Evolutionary conservation across 139 green algal species (phyloP).

Genomic region (Microglena sp.): DNA sequence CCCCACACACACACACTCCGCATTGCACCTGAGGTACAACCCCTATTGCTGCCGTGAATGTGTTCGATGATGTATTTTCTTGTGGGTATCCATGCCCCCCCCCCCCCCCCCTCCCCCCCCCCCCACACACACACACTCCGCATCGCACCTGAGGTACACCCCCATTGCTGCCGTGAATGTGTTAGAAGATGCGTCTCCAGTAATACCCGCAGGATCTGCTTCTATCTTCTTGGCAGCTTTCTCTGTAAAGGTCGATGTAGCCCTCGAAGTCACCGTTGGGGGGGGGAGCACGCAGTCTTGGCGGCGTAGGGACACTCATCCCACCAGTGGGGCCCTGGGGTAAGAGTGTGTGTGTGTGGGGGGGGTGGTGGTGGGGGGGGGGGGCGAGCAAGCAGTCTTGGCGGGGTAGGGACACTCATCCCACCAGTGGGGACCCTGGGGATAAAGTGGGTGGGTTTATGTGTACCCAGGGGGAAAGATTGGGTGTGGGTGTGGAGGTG

Average conservation of each 20-base stretch:
- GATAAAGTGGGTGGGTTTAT: no score
- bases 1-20: no score
- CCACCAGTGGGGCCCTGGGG: constrained; percentile 2
- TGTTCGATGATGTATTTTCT: no score
- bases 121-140: no score
- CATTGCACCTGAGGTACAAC: no score
- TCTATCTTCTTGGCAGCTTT: constrained; percentile 6
- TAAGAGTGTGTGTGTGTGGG: no score
- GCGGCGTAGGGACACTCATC: constrained; percentile 19
- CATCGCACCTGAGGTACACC: constrained; percentile 41
- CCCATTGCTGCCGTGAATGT: constrained; percentile 39
- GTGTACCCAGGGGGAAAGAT: no score
- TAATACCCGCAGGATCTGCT: constrained; percentile 17
- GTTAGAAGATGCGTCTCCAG: constrained; percentile 45
- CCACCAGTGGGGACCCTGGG: constrained; percentile 47
- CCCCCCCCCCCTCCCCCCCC: no score
- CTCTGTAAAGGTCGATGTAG: constrained; percentile 26
- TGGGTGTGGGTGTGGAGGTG: no score
- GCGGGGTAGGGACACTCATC: constrained; percentile 34
- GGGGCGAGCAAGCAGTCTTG: not conserved
- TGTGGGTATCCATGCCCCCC: no score
- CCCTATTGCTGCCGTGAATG: no score
- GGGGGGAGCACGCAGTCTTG: constrained; percentile 30
- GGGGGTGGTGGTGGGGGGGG: not conserved
- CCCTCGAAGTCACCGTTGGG: constrained; percentile 40